phyloP scores from a whole-genome alignment of 2,329 filamentous ascomycete species.

The Epichloe uncinata region DNA sequence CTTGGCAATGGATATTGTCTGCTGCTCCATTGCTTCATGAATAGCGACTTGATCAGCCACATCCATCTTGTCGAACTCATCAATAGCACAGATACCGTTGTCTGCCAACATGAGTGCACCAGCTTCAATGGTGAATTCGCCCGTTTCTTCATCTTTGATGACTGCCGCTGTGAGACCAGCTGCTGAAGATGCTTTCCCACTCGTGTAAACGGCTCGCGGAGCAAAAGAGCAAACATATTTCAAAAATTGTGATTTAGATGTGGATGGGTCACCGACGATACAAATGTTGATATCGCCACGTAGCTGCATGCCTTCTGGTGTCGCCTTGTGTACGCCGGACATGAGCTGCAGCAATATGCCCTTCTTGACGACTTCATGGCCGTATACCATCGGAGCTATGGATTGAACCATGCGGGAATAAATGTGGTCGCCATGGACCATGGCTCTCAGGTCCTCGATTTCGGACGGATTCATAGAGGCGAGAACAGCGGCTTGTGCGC shows the following conservation, averaged over 20 bases:
- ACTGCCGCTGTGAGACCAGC: constrained; percentile 95
- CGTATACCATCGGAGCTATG: constrained; percentile 92
- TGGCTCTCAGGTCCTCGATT: constrained; percentile 78
- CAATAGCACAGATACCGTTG: constrained; percentile 94
- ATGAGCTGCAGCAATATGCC: constrained; percentile 86
- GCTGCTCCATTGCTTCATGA: constrained; percentile 99
- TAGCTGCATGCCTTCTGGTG: constrained; percentile 86
- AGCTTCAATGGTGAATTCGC: constrained; percentile 96
- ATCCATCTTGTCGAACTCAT: constrained; percentile 99
- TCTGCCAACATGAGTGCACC: constrained; percentile 95
- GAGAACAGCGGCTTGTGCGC: constrained; percentile 77
- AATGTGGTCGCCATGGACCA: constrained; percentile 94
- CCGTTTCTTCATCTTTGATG: constrained; percentile 95
- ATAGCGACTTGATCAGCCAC: constrained; percentile 94
- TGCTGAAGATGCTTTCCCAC: constrained; percentile 91
- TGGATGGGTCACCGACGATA: constrained; percentile 92
- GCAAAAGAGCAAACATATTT: constrained; percentile 97
- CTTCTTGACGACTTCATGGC: constrained; percentile 96
- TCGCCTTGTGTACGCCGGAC: constrained; percentile 88
- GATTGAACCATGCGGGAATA: constrained; percentile 88
- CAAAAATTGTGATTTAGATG: constrained; percentile 93
- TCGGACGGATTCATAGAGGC: constrained; percentile 75
- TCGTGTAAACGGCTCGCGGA: constrained; percentile 94
- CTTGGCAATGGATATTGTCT: constrained; percentile 98
- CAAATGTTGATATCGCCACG: constrained; percentile 98